These are phyloP conservation scores for Fusarium irregulare DNA, from an alignment of 2,329 filamentous ascomycete species.

Conservation along the genomic window DNA sequence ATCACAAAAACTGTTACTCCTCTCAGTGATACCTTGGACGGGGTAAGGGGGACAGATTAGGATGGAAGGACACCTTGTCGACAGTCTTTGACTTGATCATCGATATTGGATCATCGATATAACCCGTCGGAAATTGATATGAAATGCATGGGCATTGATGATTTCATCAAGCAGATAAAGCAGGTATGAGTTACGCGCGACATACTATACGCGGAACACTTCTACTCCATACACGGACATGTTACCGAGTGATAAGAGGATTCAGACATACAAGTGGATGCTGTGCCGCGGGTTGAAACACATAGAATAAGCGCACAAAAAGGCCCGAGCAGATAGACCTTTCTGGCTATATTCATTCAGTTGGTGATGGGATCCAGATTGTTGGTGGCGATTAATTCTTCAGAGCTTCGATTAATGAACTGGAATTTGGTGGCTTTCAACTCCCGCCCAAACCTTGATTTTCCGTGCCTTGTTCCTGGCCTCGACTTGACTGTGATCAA, in stretches of 20 bases:
- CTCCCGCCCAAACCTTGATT: slow-evolving; percentile 24
- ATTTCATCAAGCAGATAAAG: background rate
- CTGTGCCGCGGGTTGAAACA: slow-evolving; percentile 23
- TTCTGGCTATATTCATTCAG: background rate
- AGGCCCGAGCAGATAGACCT: slow-evolving; percentile 1
- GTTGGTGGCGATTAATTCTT: slow-evolving; percentile 7
- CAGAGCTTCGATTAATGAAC: background rate
- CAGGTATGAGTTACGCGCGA: background rate
- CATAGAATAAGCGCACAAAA: slow-evolving; percentile 9
- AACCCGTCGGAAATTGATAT: slow-evolving; percentile 20
- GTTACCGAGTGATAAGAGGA: slow-evolving; percentile 22
- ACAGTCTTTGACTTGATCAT: background rate
- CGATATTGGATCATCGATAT: slow-evolving; percentile 14
- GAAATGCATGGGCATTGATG: background rate
- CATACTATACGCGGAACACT: slow-evolving; percentile 10
- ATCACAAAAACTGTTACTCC: slow-evolving; percentile 11
- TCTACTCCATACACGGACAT: slow-evolving; percentile 25
- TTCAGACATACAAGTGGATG: slow-evolving; percentile 23
- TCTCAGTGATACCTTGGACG: slow-evolving; percentile 16
- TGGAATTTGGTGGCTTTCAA: slow-evolving; percentile 36
- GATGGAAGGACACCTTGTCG: slow-evolving; percentile 4
- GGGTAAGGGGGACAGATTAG: slow-evolving; percentile 9
- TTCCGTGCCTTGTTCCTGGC: slow-evolving; percentile 32
- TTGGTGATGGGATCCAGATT: background rate
- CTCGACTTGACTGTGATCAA: background rate